A percentile compares a stretch with the other conserved stretches of the same genome.
These are phyloP conservation scores for Chamaecrista fasciculata DNA, from an alignment of 306 rosid genomes.

Conservation along the genomic window DNA sequence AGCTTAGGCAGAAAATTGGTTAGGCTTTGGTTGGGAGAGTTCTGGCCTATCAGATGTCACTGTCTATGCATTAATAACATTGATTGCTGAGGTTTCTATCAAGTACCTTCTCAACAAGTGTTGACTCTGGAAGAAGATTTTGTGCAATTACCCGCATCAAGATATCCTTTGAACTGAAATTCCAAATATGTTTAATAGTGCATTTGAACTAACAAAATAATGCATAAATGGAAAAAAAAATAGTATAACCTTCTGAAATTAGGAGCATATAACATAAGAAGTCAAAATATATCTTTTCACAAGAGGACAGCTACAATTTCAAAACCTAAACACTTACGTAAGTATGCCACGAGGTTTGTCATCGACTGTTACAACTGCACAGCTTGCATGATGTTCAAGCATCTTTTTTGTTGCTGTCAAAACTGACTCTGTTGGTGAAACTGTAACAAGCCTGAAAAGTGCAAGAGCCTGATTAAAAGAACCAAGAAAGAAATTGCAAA, in stretches of 20 bases:
- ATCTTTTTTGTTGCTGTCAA: constrained; percentile 76
- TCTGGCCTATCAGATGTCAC: no score
- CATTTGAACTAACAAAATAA: constrained; percentile 9
- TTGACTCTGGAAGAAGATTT: constrained; percentile 73
- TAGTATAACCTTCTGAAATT: background rate
- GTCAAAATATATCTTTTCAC: background rate
- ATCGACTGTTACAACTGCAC: constrained; percentile 85
- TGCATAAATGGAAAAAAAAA: background rate
- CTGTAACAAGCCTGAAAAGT: constrained; percentile 69
- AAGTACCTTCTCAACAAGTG: constrained; percentile 90
- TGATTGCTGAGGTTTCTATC: no score
- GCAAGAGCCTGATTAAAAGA: constrained; percentile 34
- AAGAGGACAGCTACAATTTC: background rate
- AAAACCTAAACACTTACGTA: constrained; percentile 58
- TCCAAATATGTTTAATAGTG: constrained; percentile 23
- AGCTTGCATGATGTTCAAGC: constrained; percentile 75
- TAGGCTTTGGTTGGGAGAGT: no score
- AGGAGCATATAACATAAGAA: background rate
- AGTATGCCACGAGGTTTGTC: constrained; percentile 83
- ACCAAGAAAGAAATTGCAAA: constrained; percentile 24
- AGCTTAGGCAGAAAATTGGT: no score
- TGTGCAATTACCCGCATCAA: constrained; percentile 93
- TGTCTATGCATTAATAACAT: no score
- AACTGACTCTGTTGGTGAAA: constrained; percentile 77
- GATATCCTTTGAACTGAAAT: constrained; percentile 85